Evolutionary conservation across 345 rosid species (phyloP).

Genomic region (Populus nigra): DNA sequence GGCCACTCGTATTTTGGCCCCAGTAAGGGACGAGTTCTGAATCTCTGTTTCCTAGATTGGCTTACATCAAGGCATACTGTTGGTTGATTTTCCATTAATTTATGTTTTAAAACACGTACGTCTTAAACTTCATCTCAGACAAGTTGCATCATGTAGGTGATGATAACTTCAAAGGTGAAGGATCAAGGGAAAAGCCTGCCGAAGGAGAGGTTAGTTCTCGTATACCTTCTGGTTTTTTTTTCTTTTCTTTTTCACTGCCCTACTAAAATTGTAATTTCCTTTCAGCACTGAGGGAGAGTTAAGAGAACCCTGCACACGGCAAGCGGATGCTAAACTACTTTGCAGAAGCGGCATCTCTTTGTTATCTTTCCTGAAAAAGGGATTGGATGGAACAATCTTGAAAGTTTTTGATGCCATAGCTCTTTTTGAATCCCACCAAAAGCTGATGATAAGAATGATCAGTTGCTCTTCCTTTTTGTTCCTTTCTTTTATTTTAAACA

Average conservation of each 20-base stretch:
- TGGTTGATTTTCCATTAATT: not conserved
- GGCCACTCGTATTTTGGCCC: not conserved
- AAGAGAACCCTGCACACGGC: slow-evolving; percentile 10
- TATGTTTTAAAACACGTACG: not conserved
- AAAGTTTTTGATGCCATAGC: slow-evolving; percentile 18
- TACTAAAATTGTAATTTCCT: not conserved
- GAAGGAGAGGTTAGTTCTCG: slow-evolving; percentile 52
- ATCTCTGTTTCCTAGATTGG: not conserved
- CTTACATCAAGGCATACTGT: not conserved
- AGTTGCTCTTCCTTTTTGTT: slow-evolving; percentile 11
- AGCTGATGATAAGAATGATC: slow-evolving; percentile 23
- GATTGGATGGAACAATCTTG: slow-evolving; percentile 28
- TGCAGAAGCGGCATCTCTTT: slow-evolving; percentile 21
- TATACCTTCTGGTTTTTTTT: not conserved
- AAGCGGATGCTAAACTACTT: slow-evolving; percentile 18
- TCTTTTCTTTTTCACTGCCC: not conserved
- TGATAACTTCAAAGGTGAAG: slow-evolving; percentile 67
- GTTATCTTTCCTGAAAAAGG: slow-evolving; percentile 18
- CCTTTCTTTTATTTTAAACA: not conserved
- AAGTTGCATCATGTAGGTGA: slow-evolving; percentile 52
- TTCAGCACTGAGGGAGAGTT: slow-evolving; percentile 35
- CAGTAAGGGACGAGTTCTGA: not conserved
- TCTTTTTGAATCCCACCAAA: slow-evolving; percentile 18
- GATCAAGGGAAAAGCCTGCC: slow-evolving; percentile 54
- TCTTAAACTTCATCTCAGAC: slow-evolving; percentile 4